A percentile compares a stretch with the other conserved stretches of the same genome.
Conservation (phyloP, 768 basidiomycete genomes). For the Rhizopogon salebrosus region DNA sequence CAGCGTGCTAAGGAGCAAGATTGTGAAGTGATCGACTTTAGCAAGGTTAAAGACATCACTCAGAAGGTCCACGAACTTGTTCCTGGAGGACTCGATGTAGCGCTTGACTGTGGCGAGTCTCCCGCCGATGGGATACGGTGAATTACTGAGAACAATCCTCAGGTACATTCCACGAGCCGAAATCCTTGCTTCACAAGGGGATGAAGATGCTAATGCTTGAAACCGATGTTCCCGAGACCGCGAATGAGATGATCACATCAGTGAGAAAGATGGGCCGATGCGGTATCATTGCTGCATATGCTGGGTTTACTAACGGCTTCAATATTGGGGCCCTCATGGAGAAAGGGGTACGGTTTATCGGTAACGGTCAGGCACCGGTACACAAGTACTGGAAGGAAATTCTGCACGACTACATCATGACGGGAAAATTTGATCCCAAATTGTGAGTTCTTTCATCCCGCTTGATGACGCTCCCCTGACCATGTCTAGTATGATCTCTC, state of each 20-base stretch:
- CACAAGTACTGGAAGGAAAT: conserved; percentile 73
- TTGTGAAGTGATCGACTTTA: conserved; percentile 58
- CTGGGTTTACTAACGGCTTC: conserved; percentile 61
- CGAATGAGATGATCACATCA: conserved; percentile 45
- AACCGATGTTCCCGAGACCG: conserved; percentile 65
- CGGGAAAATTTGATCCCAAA: conserved; percentile 61
- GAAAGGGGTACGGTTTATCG: conserved; percentile 66
- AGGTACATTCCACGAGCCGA: conserved; percentile 69
- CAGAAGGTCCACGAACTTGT: conserved; percentile 55
- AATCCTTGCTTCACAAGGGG: conserved; percentile 57
- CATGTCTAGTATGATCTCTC: conserved; percentile 40
- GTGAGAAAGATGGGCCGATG: conserved; percentile 52
- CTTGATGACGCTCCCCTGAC: not conserved
- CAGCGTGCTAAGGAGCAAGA: conserved; percentile 40
- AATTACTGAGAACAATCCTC: not conserved
- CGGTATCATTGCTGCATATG: conserved; percentile 67
- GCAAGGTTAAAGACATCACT: conserved; percentile 38
- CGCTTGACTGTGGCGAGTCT: conserved; percentile 43
- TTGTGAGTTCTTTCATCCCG: conserved; percentile 36
- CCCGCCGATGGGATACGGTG: conserved; percentile 9
- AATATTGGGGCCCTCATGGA: conserved; percentile 77
- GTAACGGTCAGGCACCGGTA: conserved; percentile 72
- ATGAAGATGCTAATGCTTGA: conserved; percentile 71
- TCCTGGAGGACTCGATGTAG: conserved; percentile 61
- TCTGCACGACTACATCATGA: conserved; percentile 55